A percentile compares a stretch with the other conserved stretches of the same genome.
Evolutionary conservation across 2,329 filamentous ascomycete species (phyloP).

Genomic region (Stemphylium vesicarium): DNA sequence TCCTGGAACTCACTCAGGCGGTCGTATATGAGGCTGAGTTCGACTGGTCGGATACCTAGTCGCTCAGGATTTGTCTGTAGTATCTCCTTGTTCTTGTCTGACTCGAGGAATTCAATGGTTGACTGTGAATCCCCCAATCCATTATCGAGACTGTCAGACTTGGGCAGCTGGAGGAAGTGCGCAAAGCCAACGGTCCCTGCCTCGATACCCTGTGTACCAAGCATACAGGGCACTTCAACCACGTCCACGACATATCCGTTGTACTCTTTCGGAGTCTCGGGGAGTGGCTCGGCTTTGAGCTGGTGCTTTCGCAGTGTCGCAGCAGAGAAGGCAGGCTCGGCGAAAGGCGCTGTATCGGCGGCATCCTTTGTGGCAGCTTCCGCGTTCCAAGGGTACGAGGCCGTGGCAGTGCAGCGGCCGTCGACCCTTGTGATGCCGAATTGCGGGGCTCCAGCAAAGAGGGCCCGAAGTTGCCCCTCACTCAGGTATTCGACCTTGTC

Average conservation of each 20-base stretch:
- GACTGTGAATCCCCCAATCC: constrained; percentile 62
- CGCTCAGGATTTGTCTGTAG: constrained; percentile 47
- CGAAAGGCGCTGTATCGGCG: constrained; percentile 56
- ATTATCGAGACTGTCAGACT: constrained; percentile 64
- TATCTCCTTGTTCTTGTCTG: constrained; percentile 54
- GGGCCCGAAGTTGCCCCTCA: constrained; percentile 67
- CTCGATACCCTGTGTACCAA: constrained; percentile 74
- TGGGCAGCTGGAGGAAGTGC: constrained; percentile 69
- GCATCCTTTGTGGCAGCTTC: constrained; percentile 65
- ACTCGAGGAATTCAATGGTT: constrained; percentile 36
- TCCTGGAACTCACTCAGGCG: constrained; percentile 54
- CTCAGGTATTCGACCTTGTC: constrained; percentile 27
- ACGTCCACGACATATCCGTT: constrained; percentile 41
- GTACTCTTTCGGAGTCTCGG: constrained; percentile 24
- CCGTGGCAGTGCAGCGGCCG: constrained; percentile 66
- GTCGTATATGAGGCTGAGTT: constrained; percentile 43
- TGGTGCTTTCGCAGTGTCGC: constrained; percentile 39
- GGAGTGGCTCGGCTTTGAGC: constrained; percentile 14
- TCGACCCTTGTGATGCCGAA: constrained; percentile 69
- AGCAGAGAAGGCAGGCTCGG: constrained; percentile 47
- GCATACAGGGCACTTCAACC: constrained; percentile 71
- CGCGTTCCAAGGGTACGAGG: constrained; percentile 72
- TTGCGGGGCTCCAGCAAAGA: constrained; percentile 78
- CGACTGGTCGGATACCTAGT: constrained; percentile 46
- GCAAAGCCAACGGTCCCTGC: constrained; percentile 74